A percentile compares a stretch with the other conserved stretches of the same genome.
These are phyloP conservation scores for Solanum etuberosum DNA, from an alignment of 257 asterid species.

Conservation along the genomic window DNA sequence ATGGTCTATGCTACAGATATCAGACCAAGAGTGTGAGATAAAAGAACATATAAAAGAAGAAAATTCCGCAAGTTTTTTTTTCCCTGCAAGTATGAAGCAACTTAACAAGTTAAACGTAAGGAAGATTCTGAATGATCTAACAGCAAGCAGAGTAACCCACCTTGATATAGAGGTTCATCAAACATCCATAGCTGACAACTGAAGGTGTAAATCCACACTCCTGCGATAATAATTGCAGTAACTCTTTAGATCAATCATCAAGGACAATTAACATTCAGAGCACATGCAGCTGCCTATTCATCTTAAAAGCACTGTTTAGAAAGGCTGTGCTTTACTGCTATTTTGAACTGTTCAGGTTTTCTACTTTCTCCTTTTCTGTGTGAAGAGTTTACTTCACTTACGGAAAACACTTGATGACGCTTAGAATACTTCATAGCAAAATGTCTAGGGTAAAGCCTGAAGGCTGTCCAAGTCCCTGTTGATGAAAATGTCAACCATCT, in stretches of 20 bases:
- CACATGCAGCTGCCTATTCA: not conserved
- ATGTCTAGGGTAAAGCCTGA: not conserved
- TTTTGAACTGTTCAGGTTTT: not conserved
- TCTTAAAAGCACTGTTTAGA: not conserved
- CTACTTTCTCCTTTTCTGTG: not conserved
- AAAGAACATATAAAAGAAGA: not conserved
- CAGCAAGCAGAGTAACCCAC: conserved; percentile 17
- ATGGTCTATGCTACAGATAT: not conserved
- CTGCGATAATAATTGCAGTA: conserved; percentile 21
- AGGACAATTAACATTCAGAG: not conserved
- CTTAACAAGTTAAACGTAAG: not conserved
- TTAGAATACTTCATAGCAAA: not conserved
- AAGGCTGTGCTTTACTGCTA: not conserved
- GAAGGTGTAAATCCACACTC: conserved; percentile 91
- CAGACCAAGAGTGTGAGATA: not conserved
- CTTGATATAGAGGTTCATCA: conserved; percentile 85
- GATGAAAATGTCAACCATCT: not conserved
- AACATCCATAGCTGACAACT: conserved; percentile 83
- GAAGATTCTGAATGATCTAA: not conserved
- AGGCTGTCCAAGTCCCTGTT: not conserved
- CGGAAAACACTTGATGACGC: not conserved
- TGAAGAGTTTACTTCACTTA: not conserved
- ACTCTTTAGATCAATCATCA: not conserved
- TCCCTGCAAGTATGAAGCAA: not conserved
- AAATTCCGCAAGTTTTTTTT: not conserved